Percentiles rank a stretch among this genome's conserved stretches.
Conservation (phyloP, 352 stramenopile genomes). For the Pythium graminicola region DNA sequence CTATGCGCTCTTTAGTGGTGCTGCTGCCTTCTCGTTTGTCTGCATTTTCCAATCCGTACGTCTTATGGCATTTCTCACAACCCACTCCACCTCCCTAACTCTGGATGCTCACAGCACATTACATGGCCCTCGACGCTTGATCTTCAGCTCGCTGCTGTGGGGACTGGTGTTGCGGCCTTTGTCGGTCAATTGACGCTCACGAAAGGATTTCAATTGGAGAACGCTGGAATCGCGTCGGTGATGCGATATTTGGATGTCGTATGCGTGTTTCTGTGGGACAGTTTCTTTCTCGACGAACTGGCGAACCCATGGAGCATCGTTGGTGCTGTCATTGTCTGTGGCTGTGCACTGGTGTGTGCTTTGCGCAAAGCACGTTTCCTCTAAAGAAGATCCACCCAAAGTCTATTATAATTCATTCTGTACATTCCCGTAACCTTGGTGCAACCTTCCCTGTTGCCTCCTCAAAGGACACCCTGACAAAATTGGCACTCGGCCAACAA, state of each 20-base stretch:
- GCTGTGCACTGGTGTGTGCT: conserved; percentile 34
- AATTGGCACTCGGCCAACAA: not conserved
- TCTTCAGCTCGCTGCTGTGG: conserved; percentile 42
- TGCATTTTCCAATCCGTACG: conserved; percentile 38
- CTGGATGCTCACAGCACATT: conserved; percentile 14
- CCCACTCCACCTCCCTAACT: not conserved
- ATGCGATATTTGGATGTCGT: conserved; percentile 71
- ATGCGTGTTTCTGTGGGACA: conserved; percentile 63
- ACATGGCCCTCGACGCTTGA: conserved; percentile 27
- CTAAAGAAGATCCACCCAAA: not conserved
- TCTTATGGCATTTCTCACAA: not conserved
- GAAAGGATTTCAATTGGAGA: conserved; percentile 64
- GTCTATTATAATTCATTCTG: conserved; percentile 4
- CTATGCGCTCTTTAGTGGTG: conserved; percentile 42
- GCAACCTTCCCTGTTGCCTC: conserved; percentile 8
- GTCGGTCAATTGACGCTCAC: conserved; percentile 56
- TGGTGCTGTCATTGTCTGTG: conserved; percentile 38
- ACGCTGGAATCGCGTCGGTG: conserved; percentile 50
- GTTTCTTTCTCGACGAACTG: conserved; percentile 32
- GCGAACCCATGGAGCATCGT: conserved; percentile 45
- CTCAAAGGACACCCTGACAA: conserved; percentile 10
- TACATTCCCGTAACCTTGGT: conserved; percentile 6
- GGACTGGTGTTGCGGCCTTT: conserved; percentile 38
- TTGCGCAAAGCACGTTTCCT: conserved; percentile 31
- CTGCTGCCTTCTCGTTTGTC: conserved; percentile 33